phyloP scores from a whole-genome alignment of 1,139 yeast species.

The Martiniozyma asiatica region DNA sequence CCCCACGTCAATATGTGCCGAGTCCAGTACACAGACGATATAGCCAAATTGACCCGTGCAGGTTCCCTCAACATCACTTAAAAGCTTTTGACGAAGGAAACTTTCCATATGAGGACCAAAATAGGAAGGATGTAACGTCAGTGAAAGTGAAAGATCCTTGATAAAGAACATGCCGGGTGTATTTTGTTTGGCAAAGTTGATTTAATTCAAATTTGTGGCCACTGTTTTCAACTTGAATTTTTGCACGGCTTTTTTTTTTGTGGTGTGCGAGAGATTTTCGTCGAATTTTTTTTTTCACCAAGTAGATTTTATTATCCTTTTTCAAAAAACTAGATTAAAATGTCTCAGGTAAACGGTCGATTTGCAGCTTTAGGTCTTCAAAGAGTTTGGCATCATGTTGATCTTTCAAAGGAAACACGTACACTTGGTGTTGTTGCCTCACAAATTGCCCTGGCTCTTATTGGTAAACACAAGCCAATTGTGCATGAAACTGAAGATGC shows the following conservation, averaged over 20 bases:
- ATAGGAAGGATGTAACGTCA: constrained; percentile 92
- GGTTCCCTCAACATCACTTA: constrained; percentile 96
- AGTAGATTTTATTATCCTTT: no score
- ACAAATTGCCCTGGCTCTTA: constrained; percentile 72
- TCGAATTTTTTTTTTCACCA: no score
- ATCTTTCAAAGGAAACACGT: constrained; percentile 71
- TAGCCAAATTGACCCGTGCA: constrained; percentile 99
- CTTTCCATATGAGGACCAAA: constrained; percentile 98
- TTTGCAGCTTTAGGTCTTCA: constrained; percentile 36
- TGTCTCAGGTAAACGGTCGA: constrained; percentile 49
- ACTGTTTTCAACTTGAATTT: no score
- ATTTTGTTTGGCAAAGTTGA: neutral
- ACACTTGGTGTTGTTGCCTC: constrained; percentile 90
- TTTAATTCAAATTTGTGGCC: constrained; percentile 1
- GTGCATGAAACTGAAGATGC: constrained; percentile 56
- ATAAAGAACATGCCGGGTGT: constrained; percentile 24
- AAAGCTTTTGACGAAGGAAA: constrained; percentile 73
- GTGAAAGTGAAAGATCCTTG: constrained; percentile 82
- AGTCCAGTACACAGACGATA: constrained; percentile 89
- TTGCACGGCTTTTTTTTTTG: no score
- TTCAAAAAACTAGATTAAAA: constrained; percentile 15
- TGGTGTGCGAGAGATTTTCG: no score
- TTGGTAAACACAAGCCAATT: constrained; percentile 95
- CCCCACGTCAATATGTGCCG: constrained; percentile 90
- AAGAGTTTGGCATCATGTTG: constrained; percentile 92